phyloP scores from a whole-genome alignment of 495 filamentous ascomycete species.

The Neurospora cerealis region DNA sequence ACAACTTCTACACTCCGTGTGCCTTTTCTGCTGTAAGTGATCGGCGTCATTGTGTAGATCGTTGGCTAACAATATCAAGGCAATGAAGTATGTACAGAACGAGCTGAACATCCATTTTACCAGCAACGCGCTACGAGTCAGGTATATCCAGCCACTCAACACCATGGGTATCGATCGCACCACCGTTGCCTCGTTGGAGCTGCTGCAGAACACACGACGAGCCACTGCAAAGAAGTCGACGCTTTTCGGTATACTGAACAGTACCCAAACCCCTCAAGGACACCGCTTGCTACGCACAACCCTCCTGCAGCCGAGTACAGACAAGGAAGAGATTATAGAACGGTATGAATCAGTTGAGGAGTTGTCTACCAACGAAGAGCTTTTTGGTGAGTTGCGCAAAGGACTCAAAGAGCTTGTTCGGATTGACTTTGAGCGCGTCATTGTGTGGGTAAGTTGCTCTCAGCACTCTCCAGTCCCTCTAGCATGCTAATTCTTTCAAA shows the following conservation, averaged over 20 bases:
- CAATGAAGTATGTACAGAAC: constrained; percentile 70
- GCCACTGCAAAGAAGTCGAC: constrained; percentile 58
- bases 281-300: constrained; percentile 68
- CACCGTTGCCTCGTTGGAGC: constrained; percentile 74
- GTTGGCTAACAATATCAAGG: constrained; percentile 35
- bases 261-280: constrained; percentile 82
- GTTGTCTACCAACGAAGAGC: constrained; percentile 70
- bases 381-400: constrained; percentile 70
- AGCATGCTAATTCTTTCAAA: neutral
- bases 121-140: constrained; percentile 71
- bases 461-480: neutral
- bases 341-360: constrained; percentile 82
- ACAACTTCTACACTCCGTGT: constrained; percentile 84
- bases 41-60: neutral
- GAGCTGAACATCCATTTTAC: constrained; percentile 52
- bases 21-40: constrained; percentile 73
- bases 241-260: constrained; percentile 75
- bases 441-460: constrained; percentile 9
- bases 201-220: constrained; percentile 73
- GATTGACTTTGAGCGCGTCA: constrained; percentile 14
- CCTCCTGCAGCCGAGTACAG: constrained; percentile 83
- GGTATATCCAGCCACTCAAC: constrained; percentile 79
- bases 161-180: constrained; percentile 91
- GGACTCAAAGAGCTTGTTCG: constrained; percentile 26
- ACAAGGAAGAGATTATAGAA: constrained; percentile 45